Conservation (phyloP, 164 flowering plant species). For the Platanus orientalis region DNA sequence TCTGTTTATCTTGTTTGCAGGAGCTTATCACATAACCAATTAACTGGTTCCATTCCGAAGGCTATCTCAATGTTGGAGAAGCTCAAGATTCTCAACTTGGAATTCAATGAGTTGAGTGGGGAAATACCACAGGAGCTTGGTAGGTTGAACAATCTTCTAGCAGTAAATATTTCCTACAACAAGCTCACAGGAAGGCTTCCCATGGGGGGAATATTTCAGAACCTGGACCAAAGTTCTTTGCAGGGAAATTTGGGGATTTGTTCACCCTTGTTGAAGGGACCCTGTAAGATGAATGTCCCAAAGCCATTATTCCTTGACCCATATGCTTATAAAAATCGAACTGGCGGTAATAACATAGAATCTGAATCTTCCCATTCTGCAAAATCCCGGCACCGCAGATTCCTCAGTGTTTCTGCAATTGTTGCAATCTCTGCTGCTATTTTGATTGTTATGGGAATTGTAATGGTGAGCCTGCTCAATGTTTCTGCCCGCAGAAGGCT, state of each 20-base stretch:
- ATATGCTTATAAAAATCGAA: constrained; percentile 36
- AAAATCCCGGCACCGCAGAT: constrained; percentile 30
- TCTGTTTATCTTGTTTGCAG: constrained; percentile 35
- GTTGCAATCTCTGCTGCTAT: constrained; percentile 73
- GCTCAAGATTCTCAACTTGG: constrained; percentile 75
- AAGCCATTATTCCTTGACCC: constrained; percentile 95
- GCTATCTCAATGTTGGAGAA: constrained; percentile 53
- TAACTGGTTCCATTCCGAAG: constrained; percentile 64
- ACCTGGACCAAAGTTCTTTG: constrained; percentile 60
- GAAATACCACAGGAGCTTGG: constrained; percentile 83
- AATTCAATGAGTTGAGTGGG: constrained; percentile 67
- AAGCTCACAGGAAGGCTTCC: constrained; percentile 81
- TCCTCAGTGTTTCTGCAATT: constrained; percentile 84
- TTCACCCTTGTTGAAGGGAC: constrained; percentile 79
- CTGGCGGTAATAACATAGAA: constrained; percentile 17
- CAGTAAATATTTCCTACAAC: constrained; percentile 78
- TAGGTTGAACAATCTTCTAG: constrained; percentile 57
- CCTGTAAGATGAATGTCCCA: constrained; percentile 74
- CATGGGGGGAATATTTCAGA: constrained; percentile 52
- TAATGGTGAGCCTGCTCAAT: constrained; percentile 62
- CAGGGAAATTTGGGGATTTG: constrained; percentile 90
- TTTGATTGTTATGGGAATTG: constrained; percentile 58
- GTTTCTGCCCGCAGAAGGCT: constrained; percentile 59
- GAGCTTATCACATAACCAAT: constrained; percentile 77
- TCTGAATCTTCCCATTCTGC: constrained; percentile 10